phyloP scores from a whole-genome alignment of 768 basidiomycete genomes.

The Lactarius vividus region DNA sequence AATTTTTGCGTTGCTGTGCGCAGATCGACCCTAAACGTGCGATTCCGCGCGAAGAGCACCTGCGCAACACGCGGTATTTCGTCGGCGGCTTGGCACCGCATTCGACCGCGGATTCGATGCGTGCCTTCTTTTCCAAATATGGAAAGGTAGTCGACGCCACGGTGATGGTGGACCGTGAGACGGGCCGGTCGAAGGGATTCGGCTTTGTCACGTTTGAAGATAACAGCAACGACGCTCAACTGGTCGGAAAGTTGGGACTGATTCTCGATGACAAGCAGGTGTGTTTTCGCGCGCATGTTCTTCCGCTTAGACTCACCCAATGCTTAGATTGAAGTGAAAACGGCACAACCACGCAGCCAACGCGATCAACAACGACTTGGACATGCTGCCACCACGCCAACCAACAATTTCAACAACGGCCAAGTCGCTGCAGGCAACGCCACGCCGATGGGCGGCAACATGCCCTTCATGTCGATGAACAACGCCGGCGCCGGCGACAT shows the following conservation, averaged over 20 bases:
- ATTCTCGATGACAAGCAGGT: conserved; percentile 83
- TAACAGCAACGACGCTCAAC: conserved; percentile 80
- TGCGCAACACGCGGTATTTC: conserved; percentile 90
- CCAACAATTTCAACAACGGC: conserved; percentile 29
- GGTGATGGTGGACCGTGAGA: conserved; percentile 97
- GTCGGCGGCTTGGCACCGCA: conserved; percentile 90
- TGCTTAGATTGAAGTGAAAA: conserved; percentile 90
- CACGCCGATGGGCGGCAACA: conserved; percentile 36
- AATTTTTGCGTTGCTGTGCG: too few relatives aligned
- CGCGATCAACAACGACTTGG: conserved; percentile 55
- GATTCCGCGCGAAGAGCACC: conserved; percentile 94
- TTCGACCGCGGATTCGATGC: conserved; percentile 92
- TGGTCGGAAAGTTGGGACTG: conserved; percentile 87
- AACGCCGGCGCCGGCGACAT: conserved; percentile 29
- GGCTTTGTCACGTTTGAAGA: conserved; percentile 97
- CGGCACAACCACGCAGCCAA: conserved; percentile 88
- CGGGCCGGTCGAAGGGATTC: conserved; percentile 92
- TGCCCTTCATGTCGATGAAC: conserved; percentile 40
- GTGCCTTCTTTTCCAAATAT: conserved; percentile 89
- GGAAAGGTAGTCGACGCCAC: conserved; percentile 97
- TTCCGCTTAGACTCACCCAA: not conserved
- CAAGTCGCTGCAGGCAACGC: conserved; percentile 31
- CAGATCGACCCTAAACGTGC: conserved; percentile 99
- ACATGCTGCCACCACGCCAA: conserved; percentile 15
- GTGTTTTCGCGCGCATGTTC: conserved; percentile 33